Evolutionary conservation across 352 stramenopile species (phyloP).

Genomic region (Aphanomyces astaci): DNA sequence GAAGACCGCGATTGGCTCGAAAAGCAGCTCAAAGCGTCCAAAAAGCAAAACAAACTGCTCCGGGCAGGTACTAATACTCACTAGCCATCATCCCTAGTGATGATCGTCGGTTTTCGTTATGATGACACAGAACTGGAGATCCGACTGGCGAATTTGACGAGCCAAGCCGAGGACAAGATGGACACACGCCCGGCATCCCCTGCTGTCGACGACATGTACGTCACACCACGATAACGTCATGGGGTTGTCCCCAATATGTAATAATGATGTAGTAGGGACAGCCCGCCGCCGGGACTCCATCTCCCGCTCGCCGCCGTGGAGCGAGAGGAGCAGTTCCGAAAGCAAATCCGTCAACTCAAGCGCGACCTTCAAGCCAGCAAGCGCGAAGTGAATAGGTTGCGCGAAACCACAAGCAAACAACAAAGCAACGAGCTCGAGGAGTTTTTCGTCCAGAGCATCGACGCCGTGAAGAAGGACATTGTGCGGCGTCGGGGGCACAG

Average conservation of each 20-base stretch:
- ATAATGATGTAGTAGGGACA: neutral
- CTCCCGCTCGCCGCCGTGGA: slow-evolving; percentile 34
- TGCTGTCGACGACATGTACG: neutral
- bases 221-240: neutral
- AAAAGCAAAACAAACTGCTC: slow-evolving; percentile 91
- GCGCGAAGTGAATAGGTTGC: slow-evolving; percentile 43
- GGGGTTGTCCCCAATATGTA: too few relatives aligned
- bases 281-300: neutral
- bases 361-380: slow-evolving; percentile 59
- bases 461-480: slow-evolving; percentile 74
- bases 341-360: slow-evolving; percentile 57
- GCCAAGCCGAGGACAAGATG: neutral
- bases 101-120: neutral
- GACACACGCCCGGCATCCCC: neutral
- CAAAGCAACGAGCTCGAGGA: slow-evolving; percentile 49
- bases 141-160: slow-evolving; percentile 18
- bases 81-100: too few relatives aligned
- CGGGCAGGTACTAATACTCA: slow-evolving; percentile 54
- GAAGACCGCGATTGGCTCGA: slow-evolving; percentile 89
- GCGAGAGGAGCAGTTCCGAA: slow-evolving; percentile 58
- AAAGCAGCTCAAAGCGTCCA: slow-evolving; percentile 89
- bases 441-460: slow-evolving; percentile 77
- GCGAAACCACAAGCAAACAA: slow-evolving; percentile 28
- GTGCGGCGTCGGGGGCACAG: slow-evolving; percentile 31
- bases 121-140: slow-evolving; percentile 13